Base-by-base conservation (phyloP, 192 early-diverging fungal species). In the Obelidium mucronatum region DNA sequence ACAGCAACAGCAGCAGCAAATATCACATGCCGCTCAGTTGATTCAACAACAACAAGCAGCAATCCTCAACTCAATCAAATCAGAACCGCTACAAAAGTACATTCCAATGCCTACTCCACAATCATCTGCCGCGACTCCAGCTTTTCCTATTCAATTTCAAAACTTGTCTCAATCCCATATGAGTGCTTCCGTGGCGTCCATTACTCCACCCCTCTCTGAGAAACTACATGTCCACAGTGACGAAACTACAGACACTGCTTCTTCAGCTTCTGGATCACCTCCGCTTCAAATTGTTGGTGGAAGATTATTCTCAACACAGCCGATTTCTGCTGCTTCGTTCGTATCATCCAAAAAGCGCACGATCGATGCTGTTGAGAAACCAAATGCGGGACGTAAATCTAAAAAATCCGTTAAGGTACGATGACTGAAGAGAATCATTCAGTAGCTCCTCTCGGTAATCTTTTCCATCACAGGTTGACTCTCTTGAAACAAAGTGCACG, bases 401-500 rank as follows among this genome's bases (percentile, higher is more conserved):
- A 65, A 65, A 24, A 65, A 65, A 24, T 65, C 63, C 11, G 13
- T 52, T 6, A 68, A 68, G 40, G 48, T 59, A 42, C n/a, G n/a
- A n/a, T n/a, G n/a, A n/a, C n/a, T n/a, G n/a, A n/a, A n/a, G n/a
- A n/a, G n/a, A n/a, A n/a, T n/a, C n/a, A n/a, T n/a, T n/a, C n/a
- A n/a, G n/a, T n/a, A n/a, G n/a, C n/a, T n/a, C n/a, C n/a, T n/a
- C n/a, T n/a, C n/a, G n/a, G n/a, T n/a, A n/a, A n/a, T n/a, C n/a
- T n/a, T n/a, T n/a, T n/a, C n/a, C n/a, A n/a, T n/a, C n/a, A n/a
- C 84, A 75, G 63, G 34, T 98, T 85, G 93, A 93, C 77, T 81
- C 81, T 4, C 91, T 98, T 30, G 96, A 97, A 76, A 81, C 78
- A 37, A 91, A 93, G 30, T 95, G 97, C 44, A 80, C 84, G 1